These are phyloP conservation scores for Tolypocladium ovalisporum DNA, from an alignment of 2,329 filamentous ascomycete genomes.

Conservation along the genomic window DNA sequence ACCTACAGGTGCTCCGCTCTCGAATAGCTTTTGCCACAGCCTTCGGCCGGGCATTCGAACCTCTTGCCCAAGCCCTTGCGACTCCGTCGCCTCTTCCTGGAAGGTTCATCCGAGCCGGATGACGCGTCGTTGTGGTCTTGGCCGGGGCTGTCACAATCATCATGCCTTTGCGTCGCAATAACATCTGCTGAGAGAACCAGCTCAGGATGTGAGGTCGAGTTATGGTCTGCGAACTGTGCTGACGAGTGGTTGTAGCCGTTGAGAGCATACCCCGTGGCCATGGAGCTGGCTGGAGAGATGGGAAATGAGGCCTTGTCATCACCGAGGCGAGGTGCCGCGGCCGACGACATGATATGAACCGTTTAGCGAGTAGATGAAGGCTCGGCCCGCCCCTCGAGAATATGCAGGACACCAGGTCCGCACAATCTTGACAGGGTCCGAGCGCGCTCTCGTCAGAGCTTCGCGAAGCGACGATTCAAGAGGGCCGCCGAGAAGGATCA, in stretches of 20 bases:
- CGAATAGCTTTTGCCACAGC: conserved; percentile 93
- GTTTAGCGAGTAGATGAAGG: not conserved
- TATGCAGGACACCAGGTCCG: not conserved
- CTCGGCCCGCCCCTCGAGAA: not conserved
- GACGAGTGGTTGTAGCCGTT: not conserved
- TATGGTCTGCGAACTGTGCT: no score
- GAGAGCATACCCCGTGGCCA: not conserved
- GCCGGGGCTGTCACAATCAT: not conserved
- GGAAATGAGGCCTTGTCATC: not conserved
- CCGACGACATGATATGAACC: not conserved
- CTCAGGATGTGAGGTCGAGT: not conserved
- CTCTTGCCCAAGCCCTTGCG: conserved; percentile 71
- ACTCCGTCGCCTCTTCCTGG: conserved; percentile 52
- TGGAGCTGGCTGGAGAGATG: not conserved
- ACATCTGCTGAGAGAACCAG: not conserved
- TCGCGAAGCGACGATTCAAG: not conserved
- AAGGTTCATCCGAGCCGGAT: conserved; percentile 5
- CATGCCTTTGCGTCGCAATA: not conserved
- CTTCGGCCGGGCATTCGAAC: conserved; percentile 74
- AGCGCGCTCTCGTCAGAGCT: not conserved
- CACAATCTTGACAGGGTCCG: not conserved
- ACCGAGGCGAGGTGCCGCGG: not conserved
- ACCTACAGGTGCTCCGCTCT: conserved; percentile 85
- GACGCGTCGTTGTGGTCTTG: conserved; percentile 2
- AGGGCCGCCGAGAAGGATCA: not conserved